These are phyloP conservation scores for Kuraishia floccosa DNA, from an alignment of 805 yeast genomes.

Conservation along the genomic window DNA sequence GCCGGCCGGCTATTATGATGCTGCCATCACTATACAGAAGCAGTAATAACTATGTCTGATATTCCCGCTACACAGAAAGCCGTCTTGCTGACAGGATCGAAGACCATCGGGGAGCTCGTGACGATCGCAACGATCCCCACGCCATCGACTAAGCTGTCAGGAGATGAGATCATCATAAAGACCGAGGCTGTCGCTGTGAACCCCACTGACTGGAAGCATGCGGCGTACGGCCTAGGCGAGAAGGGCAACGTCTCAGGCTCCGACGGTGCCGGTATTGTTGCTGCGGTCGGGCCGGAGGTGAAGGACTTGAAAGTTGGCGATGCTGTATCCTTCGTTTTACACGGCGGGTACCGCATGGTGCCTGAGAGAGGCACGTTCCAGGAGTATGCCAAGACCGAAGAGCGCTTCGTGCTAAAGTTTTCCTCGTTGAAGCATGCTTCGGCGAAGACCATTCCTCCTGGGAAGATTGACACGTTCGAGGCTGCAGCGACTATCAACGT, in stretches of 20 bases:
- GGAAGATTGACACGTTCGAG: conserved; percentile 37
- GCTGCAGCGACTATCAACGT: conserved; percentile 54
- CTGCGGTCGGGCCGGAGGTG: conserved; percentile 7
- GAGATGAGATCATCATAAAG: no score
- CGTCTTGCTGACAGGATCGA: no score
- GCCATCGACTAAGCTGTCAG: no score
- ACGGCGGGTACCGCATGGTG: conserved; percentile 34
- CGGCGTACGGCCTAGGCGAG: conserved; percentile 23
- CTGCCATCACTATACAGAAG: no score
- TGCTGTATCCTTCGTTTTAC: conserved; percentile 25
- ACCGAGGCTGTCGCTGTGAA: no score
- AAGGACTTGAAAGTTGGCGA: conserved; percentile 26
- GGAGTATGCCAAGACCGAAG: conserved; percentile 34
- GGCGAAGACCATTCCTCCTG: conserved; percentile 20
- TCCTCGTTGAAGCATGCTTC: conserved; percentile 7
- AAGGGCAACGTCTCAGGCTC: conserved; percentile 44
- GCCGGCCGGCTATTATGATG: no score
- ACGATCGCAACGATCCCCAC: no score
- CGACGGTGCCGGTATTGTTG: conserved; percentile 50
- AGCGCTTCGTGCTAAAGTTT: conserved; percentile 22
- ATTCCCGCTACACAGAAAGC: no score
- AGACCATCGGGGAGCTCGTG: no score
- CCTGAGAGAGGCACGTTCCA: conserved; percentile 49
- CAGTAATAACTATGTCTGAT: no score
- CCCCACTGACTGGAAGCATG: conserved; percentile 66